phyloP scores from a whole-genome alignment of 1,284 basidiomycete genomes.

The Ceratobasidium sp. region DNA sequence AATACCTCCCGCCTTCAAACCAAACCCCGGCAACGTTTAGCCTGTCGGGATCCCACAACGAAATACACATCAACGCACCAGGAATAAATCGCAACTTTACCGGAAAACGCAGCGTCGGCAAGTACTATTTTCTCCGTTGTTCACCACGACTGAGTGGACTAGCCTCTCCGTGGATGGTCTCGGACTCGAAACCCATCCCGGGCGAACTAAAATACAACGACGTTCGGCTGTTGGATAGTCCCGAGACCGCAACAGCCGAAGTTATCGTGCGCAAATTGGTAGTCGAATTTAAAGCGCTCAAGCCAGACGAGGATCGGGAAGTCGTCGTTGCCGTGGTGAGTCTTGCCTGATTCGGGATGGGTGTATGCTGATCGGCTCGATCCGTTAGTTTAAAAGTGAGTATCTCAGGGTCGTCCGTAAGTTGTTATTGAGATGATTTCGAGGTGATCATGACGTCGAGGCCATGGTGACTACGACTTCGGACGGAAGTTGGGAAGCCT shows the following conservation, averaged over 20 bases:
- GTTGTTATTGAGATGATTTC: not conserved
- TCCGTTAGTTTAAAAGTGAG: not conserved
- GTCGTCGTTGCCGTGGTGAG: not conserved
- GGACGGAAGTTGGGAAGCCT: not conserved
- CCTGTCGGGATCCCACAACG: not conserved
- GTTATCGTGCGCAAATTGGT: not conserved
- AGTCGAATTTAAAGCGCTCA: not conserved
- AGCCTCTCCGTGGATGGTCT: not conserved
- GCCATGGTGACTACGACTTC: not conserved
- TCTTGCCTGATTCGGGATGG: not conserved
- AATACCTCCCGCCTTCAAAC: not conserved
- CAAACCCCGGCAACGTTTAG: not conserved
- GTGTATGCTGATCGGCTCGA: not conserved
- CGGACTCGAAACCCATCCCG: not conserved
- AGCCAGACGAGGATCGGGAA: not conserved
- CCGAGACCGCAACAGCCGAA: not conserved
- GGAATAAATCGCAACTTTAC: not conserved
- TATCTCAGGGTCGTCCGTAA: not conserved
- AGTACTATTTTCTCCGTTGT: not conserved
- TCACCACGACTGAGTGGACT: not conserved
- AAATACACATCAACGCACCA: not conserved
- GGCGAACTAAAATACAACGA: not conserved
- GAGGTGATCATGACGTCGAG: not conserved
- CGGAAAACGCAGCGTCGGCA: not conserved
- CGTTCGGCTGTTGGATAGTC: not conserved